Evolutionary conservation across 208 protist genomes (phyloP), one percentile per base, ranked within the genome.

Genomic region (Acanthamoeba sp.): DNA sequence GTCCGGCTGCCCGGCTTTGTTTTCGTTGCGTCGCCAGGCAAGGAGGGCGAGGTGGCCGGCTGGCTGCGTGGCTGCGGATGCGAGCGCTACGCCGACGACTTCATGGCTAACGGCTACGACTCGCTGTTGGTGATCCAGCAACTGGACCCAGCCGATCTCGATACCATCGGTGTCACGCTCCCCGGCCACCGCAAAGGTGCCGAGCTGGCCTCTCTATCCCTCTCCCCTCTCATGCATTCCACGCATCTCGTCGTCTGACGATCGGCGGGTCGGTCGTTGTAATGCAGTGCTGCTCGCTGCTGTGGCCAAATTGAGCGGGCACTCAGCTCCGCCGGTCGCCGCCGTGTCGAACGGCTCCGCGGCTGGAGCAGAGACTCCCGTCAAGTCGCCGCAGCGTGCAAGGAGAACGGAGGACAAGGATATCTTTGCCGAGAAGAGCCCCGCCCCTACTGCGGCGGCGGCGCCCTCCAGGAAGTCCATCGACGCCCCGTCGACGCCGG

Each of bases 31-130:
- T 59, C 10, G 29, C 0, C 36, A 36, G 78, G 45, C n/a, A 87
- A 18, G 20, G 62, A 64, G 14, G 59, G 59, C 40, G 84, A 62
- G 29, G 84, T 91, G 36, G 32, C 9, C 1, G 84, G 69, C 34
- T 91, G 84, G 84, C 84, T 91, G 50, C 42, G 59, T 14, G 69
- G 52, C 59, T 71, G 59, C 36, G 84, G 84, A 22, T 91, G 59
- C 40, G 84, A 91, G 24, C 55, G 59, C 36, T 91, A 91, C 52
- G 38, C 52, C 4, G 84, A 91, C 1, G 59, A 42, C 36, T 91
- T 91, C 38, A 22, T 66, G 24, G 84, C 36, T 24, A 59, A 91
- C 59, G 84, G 84, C 84, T 91, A 91, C 59, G 84, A 91, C 84
- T 91, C 84, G 12, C 59, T 91, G 52, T 5, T 91, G 32, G 59